Evolutionary conservation across 176 grass and related monocot genomes (phyloP), one percentile per base, ranked within the genome.

Genomic region (Aegilops longissima): DNA sequence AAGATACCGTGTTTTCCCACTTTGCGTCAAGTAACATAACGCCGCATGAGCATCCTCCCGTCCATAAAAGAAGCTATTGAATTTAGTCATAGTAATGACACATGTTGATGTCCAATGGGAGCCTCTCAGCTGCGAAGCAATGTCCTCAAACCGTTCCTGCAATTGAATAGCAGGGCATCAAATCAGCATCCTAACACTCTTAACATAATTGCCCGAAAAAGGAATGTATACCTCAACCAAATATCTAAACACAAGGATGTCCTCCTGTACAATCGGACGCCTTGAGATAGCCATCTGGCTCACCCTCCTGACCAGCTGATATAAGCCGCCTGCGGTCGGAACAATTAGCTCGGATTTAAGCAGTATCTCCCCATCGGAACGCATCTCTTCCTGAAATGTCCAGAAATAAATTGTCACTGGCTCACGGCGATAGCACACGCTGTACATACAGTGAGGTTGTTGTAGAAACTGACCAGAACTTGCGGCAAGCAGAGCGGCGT

Each of bases 341-440:
- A 89, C 91, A 51, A 83, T 95, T 74, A 95, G 67, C 70, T 91
- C 93, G 38, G 84, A 85, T 89, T 88, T 91, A 21, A 93, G 78
- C 65, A 93, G 83, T 65, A 95, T 83, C 12, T 93, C 84, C 83
- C 89, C 89, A 85, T 87, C 85, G 3, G 66, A 81, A 73, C 90
- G 87, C 89, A 95, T 93, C 75, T 89, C 93, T 76, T 95, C 88
- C 93, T 95, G 84, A 66, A 85, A 84, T 25, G 33, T n/a, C 3
- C 18, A 29, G 13, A 88, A 65, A 25, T 2, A 24, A 72, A 47
- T 25, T 67, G 61, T 44, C 9, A 24, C 12, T 47, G 3, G 33
- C 21, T 65, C 61, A 45, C 35, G 39, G 16, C 20, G 36, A 25
- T 5, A 39, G 61, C 68, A 61, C 1, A 33, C 54, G 18, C 54